Conservation (phyloP, 345 rosid species). For the Gossypium australe region DNA sequence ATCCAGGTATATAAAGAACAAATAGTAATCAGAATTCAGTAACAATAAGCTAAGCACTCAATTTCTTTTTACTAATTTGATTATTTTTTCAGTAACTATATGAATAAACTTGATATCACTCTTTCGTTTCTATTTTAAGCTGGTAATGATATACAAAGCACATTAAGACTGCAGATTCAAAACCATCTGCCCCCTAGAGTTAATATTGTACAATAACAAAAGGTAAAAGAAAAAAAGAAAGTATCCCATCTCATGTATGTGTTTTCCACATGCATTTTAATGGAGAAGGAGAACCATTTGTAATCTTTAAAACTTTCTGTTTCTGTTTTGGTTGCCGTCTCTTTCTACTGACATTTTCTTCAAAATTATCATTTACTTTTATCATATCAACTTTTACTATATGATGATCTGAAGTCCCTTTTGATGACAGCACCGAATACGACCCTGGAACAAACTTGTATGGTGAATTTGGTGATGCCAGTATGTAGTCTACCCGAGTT, state of each 20-base stretch:
- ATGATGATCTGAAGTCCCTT: conserved; percentile 97
- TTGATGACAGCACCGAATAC: conserved; percentile 79
- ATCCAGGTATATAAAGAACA: no score
- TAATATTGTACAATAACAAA: neutral
- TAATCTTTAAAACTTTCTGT: conserved; percentile 44
- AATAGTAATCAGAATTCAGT: no score
- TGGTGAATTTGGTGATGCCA: conserved; percentile 71
- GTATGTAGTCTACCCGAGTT: conserved; percentile 79
- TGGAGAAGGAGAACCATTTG: conserved; percentile 27
- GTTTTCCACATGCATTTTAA: conserved; percentile 59
- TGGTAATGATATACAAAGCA: neutral
- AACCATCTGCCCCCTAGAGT: neutral
- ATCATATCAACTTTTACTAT: conserved; percentile 76
- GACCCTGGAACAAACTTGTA: conserved; percentile 82
- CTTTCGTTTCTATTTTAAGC: neutral
- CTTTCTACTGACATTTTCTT: conserved; percentile 16
- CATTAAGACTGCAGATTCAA: neutral
- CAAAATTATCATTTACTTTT: conserved; percentile 19
- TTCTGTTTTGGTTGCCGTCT: conserved; percentile 32
- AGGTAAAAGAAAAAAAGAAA: neutral
- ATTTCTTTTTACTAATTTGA: no score
- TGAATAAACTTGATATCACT: neutral
- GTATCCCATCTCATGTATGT: conserved; percentile 7
- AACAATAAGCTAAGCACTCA: no score
- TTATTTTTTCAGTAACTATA: neutral